Evolutionary conservation across 1,284 basidiomycete species (phyloP).

Genomic region (Irpex sp.): DNA sequence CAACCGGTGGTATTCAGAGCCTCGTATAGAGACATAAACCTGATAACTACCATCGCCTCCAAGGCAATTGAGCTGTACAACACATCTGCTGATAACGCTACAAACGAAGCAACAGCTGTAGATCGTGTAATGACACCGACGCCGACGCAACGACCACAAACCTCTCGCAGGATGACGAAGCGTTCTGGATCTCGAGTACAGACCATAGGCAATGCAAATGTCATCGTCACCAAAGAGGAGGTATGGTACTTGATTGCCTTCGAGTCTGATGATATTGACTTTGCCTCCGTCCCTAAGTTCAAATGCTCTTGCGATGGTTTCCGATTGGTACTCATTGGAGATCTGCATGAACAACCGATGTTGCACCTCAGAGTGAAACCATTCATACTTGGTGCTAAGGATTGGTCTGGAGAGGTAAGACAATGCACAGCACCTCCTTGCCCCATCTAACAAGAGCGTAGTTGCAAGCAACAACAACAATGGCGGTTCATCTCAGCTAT

Average conservation of each 20-base stretch:
- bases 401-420: conserved; percentile 91
- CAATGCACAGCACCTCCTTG: conserved; percentile 4
- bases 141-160: not conserved
- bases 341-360: conserved; percentile 93
- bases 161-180: conserved; percentile 13
- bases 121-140: conserved; percentile 1
- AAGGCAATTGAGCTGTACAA: conserved; percentile 77
- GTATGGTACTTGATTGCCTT: conserved; percentile 31
- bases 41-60: conserved; percentile 88
- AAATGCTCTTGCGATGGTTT: conserved; percentile 87
- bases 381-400: conserved; percentile 81
- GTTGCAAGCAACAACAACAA: conserved; percentile 79
- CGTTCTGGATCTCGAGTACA: conserved; percentile 45
- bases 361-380: conserved; percentile 86
- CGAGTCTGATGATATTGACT: not conserved
- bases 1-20: conserved; percentile 89
- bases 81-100: conserved; percentile 14
- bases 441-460: conserved; percentile 27
- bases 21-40: conserved; percentile 88
- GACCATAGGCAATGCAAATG: conserved; percentile 50
- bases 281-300: conserved; percentile 43
- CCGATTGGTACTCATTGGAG: conserved; percentile 92
- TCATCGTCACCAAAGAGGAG: conserved; percentile 80
- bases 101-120: not conserved
- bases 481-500: conserved; percentile 86